Conservation (phyloP, 1,284 basidiomycete species). For the Ustilago esculenta region DNA sequence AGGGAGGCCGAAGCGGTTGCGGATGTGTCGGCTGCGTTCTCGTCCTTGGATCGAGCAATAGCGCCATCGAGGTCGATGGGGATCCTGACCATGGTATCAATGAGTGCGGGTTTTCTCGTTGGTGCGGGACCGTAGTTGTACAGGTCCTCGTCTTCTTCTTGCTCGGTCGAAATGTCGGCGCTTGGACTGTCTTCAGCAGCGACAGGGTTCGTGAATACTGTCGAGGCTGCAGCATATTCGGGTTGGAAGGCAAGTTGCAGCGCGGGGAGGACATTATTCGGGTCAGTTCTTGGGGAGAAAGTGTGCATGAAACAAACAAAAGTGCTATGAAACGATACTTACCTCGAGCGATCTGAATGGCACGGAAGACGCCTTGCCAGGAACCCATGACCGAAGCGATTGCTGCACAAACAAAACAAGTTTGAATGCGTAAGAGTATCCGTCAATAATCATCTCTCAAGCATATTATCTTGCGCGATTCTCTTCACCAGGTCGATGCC, state of each 20-base stretch:
- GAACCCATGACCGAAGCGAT: conserved; percentile 61
- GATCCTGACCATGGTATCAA: conserved; percentile 50
- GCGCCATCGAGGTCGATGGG: conserved; percentile 48
- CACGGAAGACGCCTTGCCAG: conserved; percentile 65
- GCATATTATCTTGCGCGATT: neutral
- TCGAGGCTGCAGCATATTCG: conserved; percentile 17
- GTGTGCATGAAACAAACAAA: no score
- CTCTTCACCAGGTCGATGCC: no score
- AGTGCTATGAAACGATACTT: no score
- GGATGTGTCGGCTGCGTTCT: conserved; percentile 9
- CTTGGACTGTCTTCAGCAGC: neutral
- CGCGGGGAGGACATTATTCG: no score
- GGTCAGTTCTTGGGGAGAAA: no score
- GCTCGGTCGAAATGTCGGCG: conserved; percentile 24
- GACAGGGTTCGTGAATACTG: conserved; percentile 21
- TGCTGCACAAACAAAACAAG: conserved; percentile 25
- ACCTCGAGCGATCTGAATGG: conserved; percentile 63
- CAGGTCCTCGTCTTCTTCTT: conserved; percentile 35
- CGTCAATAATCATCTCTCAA: conserved; percentile 1
- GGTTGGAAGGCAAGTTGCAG: neutral
- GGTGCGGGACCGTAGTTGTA: conserved; percentile 32
- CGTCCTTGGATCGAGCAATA: conserved; percentile 25
- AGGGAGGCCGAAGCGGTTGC: conserved; percentile 6
- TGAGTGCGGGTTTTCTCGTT: conserved; percentile 37
- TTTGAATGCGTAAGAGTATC: no score